A percentile compares a stretch with the other conserved stretches of the same genome.
Evolutionary conservation across 306 rosid genomes (phyloP).

Genomic region (Coriaria nepalensis): DNA sequence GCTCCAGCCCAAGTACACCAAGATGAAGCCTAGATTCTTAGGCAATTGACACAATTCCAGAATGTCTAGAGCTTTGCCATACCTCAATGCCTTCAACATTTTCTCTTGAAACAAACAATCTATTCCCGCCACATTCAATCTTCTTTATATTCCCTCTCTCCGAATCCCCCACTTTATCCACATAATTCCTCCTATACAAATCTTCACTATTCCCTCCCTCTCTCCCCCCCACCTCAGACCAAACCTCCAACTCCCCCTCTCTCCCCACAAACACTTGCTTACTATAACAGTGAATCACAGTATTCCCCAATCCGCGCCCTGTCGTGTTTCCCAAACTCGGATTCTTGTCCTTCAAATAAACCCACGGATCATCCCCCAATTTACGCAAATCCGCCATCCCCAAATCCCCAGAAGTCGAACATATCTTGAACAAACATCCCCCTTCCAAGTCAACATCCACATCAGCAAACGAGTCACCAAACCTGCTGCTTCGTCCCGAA

Average conservation of each 20-base stretch:
- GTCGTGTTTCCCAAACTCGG: constrained; percentile 36
- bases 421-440: constrained; percentile 48
- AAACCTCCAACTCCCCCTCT: constrained; percentile 73
- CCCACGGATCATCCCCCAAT: constrained; percentile 73
- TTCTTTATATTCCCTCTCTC: constrained; percentile 57
- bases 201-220: constrained; percentile 23
- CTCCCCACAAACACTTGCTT: constrained; percentile 69
- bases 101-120: constrained; percentile 72
- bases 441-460: constrained; percentile 52
- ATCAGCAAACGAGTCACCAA: constrained; percentile 66
- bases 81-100: constrained; percentile 80
- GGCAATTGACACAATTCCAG: too few relatives aligned
- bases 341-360: constrained; percentile 66
- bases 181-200: constrained; percentile 59
- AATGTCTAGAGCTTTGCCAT: constrained; percentile 45
- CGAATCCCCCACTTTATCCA: constrained; percentile 51
- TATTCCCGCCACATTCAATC: constrained; percentile 79
- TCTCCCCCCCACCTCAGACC: constrained; percentile 35
- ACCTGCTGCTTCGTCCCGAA: constrained; percentile 65
- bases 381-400: constrained; percentile 74
- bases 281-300: constrained; percentile 38
- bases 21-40: too few relatives aligned
- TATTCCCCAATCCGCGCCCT: constrained; percentile 14
- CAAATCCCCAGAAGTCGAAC: constrained; percentile 75
- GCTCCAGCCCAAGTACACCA: too few relatives aligned